phyloP scores from a whole-genome alignment of 1,284 basidiomycete species.

The Fistulinella staudtii region DNA sequence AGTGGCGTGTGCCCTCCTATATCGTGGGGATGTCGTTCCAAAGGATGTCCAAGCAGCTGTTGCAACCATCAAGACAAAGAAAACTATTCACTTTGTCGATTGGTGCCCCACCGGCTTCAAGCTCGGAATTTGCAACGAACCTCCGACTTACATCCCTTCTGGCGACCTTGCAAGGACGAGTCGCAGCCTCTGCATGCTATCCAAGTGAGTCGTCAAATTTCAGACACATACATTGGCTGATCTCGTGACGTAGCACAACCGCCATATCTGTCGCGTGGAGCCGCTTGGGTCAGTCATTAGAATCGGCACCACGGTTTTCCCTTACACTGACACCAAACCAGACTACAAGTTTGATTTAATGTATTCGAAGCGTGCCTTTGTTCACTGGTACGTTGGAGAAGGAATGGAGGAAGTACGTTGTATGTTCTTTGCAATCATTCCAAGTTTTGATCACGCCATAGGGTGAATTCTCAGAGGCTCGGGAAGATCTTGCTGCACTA shows the following conservation, averaged over 20 bases:
- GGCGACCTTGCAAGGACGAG: conserved; percentile 94
- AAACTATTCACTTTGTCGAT: conserved; percentile 95
- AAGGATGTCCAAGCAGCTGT: conserved; percentile 96
- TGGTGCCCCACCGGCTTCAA: conserved; percentile 99
- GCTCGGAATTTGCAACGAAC: conserved; percentile 97
- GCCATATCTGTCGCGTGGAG: conserved; percentile 95
- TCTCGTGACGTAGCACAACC: conserved; percentile 61
- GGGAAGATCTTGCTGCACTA: conserved; percentile 94
- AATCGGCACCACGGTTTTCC: not conserved
- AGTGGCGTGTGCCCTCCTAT: conserved; percentile 88
- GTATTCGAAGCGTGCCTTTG: conserved; percentile 95
- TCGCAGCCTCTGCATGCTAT: conserved; percentile 96
- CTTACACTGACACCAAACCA: conserved; percentile 22
- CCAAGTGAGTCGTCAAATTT: conserved; percentile 48
- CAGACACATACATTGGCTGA: conserved; percentile 7
- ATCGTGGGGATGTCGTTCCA: conserved; percentile 96
- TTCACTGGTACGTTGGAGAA: conserved; percentile 98
- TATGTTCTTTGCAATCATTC: not conserved
- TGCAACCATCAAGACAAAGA: conserved; percentile 93
- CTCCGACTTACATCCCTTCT: conserved; percentile 85
- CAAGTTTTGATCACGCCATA: conserved; percentile 15
- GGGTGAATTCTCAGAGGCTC: conserved; percentile 97
- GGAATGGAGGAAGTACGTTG: conserved; percentile 87
- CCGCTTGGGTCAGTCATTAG: conserved; percentile 61
- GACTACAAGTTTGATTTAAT: conserved; percentile 99